phyloP scores from a whole-genome alignment of 345 rosid species.

The Populus ilicifolia region DNA sequence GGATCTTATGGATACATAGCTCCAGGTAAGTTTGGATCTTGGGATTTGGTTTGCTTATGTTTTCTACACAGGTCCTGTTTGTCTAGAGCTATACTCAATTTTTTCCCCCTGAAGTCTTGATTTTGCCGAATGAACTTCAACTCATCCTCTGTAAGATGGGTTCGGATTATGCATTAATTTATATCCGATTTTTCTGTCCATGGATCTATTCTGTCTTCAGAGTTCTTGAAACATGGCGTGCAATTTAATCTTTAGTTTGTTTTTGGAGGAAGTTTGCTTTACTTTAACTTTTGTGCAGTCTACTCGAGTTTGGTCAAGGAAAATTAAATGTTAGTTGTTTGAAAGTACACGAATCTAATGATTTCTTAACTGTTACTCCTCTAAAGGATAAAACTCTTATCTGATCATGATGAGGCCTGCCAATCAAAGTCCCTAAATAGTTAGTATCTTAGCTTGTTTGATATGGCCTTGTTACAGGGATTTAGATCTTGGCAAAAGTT shows the following conservation, averaged over 20 bases:
- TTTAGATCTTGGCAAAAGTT: not conserved
- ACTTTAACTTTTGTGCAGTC: slow-evolving; percentile 8
- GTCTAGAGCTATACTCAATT: not conserved
- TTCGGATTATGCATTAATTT: slow-evolving; percentile 16
- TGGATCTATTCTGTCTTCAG: slow-evolving; percentile 3
- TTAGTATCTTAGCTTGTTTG: too few species aligned
- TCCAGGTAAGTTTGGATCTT: slow-evolving; percentile 51
- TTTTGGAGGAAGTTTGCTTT: slow-evolving; percentile 8
- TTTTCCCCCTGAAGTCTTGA: not conserved
- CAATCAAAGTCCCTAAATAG: too few species aligned
- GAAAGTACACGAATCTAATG: slow-evolving; percentile 28
- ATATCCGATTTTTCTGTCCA: slow-evolving; percentile 9
- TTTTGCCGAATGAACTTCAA: slow-evolving; percentile 15
- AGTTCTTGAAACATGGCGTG: slow-evolving; percentile 11
- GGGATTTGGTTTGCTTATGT: not conserved
- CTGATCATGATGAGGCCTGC: not conserved
- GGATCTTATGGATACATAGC: slow-evolving; percentile 96
- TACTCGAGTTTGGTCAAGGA: not conserved
- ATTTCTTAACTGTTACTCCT: slow-evolving; percentile 5
- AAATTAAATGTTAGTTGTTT: slow-evolving; percentile 17
- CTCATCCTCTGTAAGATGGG: slow-evolving; percentile 2
- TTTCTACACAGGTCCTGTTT: not conserved
- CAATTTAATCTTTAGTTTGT: slow-evolving; percentile 5
- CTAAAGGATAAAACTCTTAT: not conserved
- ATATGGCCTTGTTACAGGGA: not conserved